Percentiles rank a stretch among this genome's conserved stretches.
These are phyloP conservation scores for Aristolochia californica DNA, from an alignment of 164 flowering plant genomes.

Conservation along the genomic window DNA sequence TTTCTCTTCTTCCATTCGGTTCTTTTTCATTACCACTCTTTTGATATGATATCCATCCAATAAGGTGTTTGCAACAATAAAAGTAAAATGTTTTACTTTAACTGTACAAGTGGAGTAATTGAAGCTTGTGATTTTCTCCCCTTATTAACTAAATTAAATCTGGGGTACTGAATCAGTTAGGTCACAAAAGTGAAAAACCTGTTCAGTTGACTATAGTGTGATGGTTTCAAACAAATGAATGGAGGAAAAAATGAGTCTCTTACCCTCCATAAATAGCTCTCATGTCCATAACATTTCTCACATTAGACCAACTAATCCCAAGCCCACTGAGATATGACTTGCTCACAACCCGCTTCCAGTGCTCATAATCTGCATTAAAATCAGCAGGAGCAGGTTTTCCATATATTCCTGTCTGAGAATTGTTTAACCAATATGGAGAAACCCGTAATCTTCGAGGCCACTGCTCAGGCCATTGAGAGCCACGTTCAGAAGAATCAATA, in stretches of 20 bases:
- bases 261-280: slow-evolving; percentile 99
- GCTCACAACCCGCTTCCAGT: slow-evolving; percentile 61
- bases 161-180: neutral
- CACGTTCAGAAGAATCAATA: slow-evolving; percentile 35
- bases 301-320: slow-evolving; percentile 73
- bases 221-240: neutral
- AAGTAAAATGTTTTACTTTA: no score
- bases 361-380: slow-evolving; percentile 59
- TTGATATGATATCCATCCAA: no score
- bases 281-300: slow-evolving; percentile 97
- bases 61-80: no score
- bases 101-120: no score
- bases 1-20: no score
- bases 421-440: slow-evolving; percentile 77
- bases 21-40: no score
- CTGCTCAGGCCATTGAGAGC: slow-evolving; percentile 59
- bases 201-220: neutral
- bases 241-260: neutral
- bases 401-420: slow-evolving; percentile 70
- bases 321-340: slow-evolving; percentile 47
- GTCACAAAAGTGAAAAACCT: neutral
- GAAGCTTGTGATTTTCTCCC: no score
- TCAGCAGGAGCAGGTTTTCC: slow-evolving; percentile 84
- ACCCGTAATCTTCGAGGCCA: slow-evolving; percentile 62
- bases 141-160: no score